These are phyloP conservation scores for Talaromyces sp. DNA, from an alignment of 2,329 filamentous ascomycete genomes.

Conservation along the genomic window DNA sequence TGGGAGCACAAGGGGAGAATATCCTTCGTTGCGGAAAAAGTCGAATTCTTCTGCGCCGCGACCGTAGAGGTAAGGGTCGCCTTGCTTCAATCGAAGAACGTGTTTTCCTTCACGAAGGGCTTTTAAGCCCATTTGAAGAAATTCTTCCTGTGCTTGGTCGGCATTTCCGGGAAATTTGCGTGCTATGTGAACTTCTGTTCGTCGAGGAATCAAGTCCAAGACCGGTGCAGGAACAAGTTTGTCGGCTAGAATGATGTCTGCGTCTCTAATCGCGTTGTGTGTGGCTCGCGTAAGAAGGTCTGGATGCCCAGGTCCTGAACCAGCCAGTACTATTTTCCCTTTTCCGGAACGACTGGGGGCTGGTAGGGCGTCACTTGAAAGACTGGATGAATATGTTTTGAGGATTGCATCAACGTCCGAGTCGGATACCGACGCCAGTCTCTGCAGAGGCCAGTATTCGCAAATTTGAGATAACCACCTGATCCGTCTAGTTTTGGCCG, in stretches of 20 bases:
- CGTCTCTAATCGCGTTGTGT: conserved; percentile 43
- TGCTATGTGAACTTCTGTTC: conserved; percentile 84
- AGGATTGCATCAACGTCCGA: conserved; percentile 72
- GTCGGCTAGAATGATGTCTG: conserved; percentile 48
- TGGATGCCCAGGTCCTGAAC: conserved; percentile 87
- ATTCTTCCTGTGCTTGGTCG: conserved; percentile 85
- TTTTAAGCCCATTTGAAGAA: conserved; percentile 70
- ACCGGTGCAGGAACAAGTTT: conserved; percentile 67
- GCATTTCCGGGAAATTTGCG: conserved; percentile 98
- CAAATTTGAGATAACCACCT: conserved; percentile 94
- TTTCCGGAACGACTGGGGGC: conserved; percentile 10
- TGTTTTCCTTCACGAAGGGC: conserved; percentile 65
- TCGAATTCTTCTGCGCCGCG: conserved; percentile 87
- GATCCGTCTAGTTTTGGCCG: conserved; percentile 73
- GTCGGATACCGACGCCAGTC: conserved; percentile 73
- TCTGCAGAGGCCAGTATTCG: conserved; percentile 93
- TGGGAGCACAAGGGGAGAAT: conserved; percentile 68
- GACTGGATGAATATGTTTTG: conserved; percentile 55
- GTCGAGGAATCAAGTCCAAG: conserved; percentile 80
- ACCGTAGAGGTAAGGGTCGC: conserved; percentile 94
- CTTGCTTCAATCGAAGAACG: conserved; percentile 89
- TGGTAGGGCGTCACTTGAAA: conserved; percentile 14
- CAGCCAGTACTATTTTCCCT: conserved; percentile 80
- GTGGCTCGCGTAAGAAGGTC: conserved; percentile 72
- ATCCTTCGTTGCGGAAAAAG: conserved; percentile 71